Evolutionary conservation across 441 rosid species (phyloP).

Genomic region (Croton laevigatus): DNA sequence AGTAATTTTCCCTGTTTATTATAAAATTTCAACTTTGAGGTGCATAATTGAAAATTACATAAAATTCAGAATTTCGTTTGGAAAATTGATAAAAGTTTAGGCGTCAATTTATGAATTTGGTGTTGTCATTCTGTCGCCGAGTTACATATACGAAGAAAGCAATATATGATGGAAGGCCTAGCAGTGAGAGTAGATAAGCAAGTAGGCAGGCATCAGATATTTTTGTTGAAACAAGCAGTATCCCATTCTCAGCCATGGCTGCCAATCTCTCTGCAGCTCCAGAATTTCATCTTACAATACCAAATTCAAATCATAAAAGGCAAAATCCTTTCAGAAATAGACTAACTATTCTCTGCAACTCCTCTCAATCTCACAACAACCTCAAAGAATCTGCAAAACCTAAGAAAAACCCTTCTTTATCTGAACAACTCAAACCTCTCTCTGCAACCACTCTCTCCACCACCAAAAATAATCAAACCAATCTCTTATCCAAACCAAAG

Average conservation of each 20-base stretch:
- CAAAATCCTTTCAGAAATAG: conserved; percentile 33
- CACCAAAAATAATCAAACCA: conserved; percentile 31
- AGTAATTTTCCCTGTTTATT: too few species aligned
- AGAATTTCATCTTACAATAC: conserved; percentile 45
- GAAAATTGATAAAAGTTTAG: too few species aligned
- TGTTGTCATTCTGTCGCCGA: too few species aligned
- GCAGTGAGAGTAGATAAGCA: too few species aligned
- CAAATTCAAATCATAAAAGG: conserved; percentile 35
- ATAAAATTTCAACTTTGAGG: too few species aligned
- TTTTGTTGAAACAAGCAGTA: background rate
- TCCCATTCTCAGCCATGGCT: conserved; percentile 44
- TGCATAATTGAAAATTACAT: too few species aligned
- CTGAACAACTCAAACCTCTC: conserved; percentile 83
- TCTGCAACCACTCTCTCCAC: conserved; percentile 59
- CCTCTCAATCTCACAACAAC: conserved; percentile 35
- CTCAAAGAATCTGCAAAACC: conserved; percentile 32
- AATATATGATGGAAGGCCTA: too few species aligned
- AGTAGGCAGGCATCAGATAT: background rate
- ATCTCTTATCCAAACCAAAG: conserved; percentile 64
- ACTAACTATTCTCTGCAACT: conserved; percentile 45
- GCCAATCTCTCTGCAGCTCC: conserved; percentile 58
- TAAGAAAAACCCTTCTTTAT: conserved; percentile 55
- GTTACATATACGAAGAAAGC: too few species aligned
- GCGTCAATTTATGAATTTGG: too few species aligned
- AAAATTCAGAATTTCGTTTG: too few species aligned